Base-by-base conservation (phyloP, 139 green algal genomes). In the Nannochloris sp. region DNA sequence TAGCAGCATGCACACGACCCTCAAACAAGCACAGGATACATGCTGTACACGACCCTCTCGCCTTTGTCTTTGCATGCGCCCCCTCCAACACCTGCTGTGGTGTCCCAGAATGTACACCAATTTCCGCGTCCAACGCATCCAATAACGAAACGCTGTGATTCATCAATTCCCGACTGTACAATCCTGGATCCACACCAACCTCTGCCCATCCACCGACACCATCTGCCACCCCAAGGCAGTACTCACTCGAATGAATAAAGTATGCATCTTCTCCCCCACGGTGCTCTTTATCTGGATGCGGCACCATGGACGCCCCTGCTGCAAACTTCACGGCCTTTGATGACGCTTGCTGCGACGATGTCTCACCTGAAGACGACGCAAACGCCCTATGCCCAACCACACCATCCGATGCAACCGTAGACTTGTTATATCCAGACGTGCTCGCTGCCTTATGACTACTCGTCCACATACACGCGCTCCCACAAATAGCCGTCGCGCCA, bases 131-230 rank as follows among this genome's bases (percentile, higher is more conserved):
- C 16, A 53, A 53, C 46, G 16, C 49, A 28, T 30, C 14, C 4
- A 43, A 8, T 5, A 53, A 53, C 17, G 46, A 53, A 11, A 28
- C 46, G 46, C 17, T 23, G 14, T 53, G 46, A 53, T 53, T 53
- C 89, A 95, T 95, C 5, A 96, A 80, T 65, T 80, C 61, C 0
- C 85, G 72, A 2, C 86, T 81, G 55, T 95, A 96, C 3, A 82
- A 66, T 2, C 89, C 89, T 3, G 89, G 75, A 61, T 96, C 89
- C 11, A 96, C 76, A 20, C 67, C 67, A n/a, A 79, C 43, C 51
- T 79, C 72, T 33, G 66, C 86, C 88, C 88, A 95, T 36, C 86
- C 88, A 8, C 88, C 85, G 9, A 95, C 88, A 4, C 88, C 88
- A 65, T 95, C 88, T 31, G 88, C 88, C 30, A 95, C 87, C 5